Evolutionary conservation across 495 filamentous ascomycete species (phyloP), one percentile per base, ranked within the genome.

Genomic region (Podospora conica): DNA sequence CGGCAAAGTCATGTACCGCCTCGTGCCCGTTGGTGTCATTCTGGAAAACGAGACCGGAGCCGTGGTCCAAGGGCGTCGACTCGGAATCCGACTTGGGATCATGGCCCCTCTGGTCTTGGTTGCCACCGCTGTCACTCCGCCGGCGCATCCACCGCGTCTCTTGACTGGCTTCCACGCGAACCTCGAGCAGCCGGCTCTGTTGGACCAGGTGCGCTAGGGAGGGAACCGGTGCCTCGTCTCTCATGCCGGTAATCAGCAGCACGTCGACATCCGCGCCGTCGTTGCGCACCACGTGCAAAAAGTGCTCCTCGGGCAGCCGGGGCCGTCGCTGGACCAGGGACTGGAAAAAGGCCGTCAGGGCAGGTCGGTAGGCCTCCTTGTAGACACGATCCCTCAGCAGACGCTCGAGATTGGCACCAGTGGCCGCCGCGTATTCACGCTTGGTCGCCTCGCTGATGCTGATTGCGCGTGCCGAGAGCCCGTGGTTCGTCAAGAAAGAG

Each of bases 161-260:
- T 69, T 81, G 58, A 67, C 77, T 83, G 61, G 79, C 80, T 71
- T 75, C 21, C 63, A 88, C 78, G 60, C 71, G 77, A 69, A 88
- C 76, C 54, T 88, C 85, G 66, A 88, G 53, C 27, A 88, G 65
- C 65, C 76, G 82, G 66, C 77, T 86, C 20, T 80, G 73, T 66
- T 86, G 84, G 55, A 88, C 83, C 64, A 87, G 73, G 79, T 82
- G 81, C 28, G 83, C 84, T 1, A 85, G 81, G 58, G 67, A 60
- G 66, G 82, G 77, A 33, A 90, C 82, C 5, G 85, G 86, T 6
- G 84, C 82, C 70, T 85, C 77, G 65, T 89, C 86, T 79, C 85
- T 87, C 84, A 90, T 85, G 6, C 87, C 87, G 0, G 86, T 88
- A 71, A 90, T 85, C 31, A 90, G 63, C 58, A 88, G 77, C 60